These are phyloP conservation scores for Neonectria punicea DNA, from an alignment of 2,329 filamentous ascomycete species.

Conservation along the genomic window DNA sequence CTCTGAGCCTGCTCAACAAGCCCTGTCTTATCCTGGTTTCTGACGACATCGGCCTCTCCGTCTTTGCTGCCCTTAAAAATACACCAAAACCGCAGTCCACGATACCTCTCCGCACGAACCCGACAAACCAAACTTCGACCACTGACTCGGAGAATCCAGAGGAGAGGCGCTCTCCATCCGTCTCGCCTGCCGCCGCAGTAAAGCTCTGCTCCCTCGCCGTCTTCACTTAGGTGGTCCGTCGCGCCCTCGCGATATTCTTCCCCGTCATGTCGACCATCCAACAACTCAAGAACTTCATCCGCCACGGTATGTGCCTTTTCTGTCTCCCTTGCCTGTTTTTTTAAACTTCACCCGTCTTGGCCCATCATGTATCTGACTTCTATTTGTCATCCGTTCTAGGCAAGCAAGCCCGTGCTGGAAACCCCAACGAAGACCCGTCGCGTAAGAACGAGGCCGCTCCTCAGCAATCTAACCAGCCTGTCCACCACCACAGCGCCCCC, in stretches of 20 bases:
- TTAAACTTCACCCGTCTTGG: not conserved
- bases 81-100: not conserved
- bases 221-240: constrained; percentile 37
- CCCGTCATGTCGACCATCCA: constrained; percentile 78
- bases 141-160: not conserved
- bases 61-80: constrained; percentile 15
- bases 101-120: not conserved
- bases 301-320: constrained; percentile 72
- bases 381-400: constrained; percentile 56
- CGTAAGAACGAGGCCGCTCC: constrained; percentile 64
- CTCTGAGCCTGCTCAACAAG: constrained; percentile 8
- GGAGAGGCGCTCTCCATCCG: constrained; percentile 15
- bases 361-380: not conserved
- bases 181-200: constrained; percentile 10
- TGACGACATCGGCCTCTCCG: constrained; percentile 15
- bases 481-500: constrained; percentile 19
- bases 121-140: not conserved
- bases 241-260: constrained; percentile 38
- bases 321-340: constrained; percentile 1
- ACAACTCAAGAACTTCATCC: constrained; percentile 97
- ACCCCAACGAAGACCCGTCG: constrained; percentile 60
- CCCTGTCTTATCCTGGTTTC: constrained; percentile 12
- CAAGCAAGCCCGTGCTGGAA: constrained; percentile 84
- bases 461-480: constrained; percentile 65
- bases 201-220: constrained; percentile 18